Evolutionary conservation across 148 eudicot species (phyloP), one percentile per base, ranked within the genome.

Genomic region (Heliamphora exappendiculata): DNA sequence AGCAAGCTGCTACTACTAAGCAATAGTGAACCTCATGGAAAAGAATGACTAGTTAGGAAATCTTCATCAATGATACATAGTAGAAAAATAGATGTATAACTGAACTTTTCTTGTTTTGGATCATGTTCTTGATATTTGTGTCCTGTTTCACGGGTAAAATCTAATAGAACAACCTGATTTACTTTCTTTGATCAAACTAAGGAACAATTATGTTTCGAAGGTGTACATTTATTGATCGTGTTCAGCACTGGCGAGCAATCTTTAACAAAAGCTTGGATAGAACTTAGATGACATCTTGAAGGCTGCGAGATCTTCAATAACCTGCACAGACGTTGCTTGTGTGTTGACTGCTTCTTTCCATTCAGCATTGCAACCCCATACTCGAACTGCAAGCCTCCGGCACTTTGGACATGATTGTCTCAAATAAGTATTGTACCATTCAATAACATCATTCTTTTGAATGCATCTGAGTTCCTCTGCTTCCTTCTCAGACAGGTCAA

Each of bases 321-420:
- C 82, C 78, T 85, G 85, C 62, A 58, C 76, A 70, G 87, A 67
- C 24, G 65, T 70, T 24, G 47, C 54, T 31, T 80, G 84, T 45
- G 76, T 41, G 28, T 85, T 82, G 53, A 80, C 79, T 37, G 81
- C 79, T 37, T 82, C 88, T 75, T 81, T 87, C 80, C 64, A 76
- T 71, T 88, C 89, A 11, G 95, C 85, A 76, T 91, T 81, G 78
- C 97, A 94, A 39, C 98, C 98, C 98, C 98, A 94, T 34, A 94
- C 83, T 29, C 94, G 86, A 73, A 89, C 71, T 14, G 97, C 88
- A 79, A 94, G 91, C 79, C 92, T 90, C 80, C 97, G 87, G 72
- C 97, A 90, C 80, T 86, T 90, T 10, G 89, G 87, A 51, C 95
- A 94, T 37, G 86, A 28, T 66, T 76, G 83, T 74, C 76, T 80